These are phyloP conservation scores for Zhuliangozyma parablackwelliae DNA, from an alignment of 1,139 yeast genomes.

Conservation along the genomic window DNA sequence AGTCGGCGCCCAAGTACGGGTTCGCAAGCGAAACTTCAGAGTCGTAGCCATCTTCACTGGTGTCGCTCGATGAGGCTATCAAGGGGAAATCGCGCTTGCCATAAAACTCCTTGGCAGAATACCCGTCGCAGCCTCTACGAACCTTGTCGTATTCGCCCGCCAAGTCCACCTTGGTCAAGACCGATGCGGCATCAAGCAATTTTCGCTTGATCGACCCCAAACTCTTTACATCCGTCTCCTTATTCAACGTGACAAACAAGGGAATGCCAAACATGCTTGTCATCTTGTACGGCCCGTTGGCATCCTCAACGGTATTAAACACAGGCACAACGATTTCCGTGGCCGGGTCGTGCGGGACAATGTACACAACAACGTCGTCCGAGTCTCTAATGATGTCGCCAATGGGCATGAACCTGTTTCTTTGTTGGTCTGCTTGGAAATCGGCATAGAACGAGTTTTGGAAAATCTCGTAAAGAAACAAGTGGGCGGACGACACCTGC, in stretches of 20 bases:
- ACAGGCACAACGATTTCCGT: slow-evolving; percentile 65
- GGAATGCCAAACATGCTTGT: slow-evolving; percentile 63
- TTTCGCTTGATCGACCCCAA: slow-evolving; percentile 55
- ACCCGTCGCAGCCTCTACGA: slow-evolving; percentile 8
- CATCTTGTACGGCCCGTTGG: slow-evolving; percentile 33
- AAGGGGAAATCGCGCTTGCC: slow-evolving; percentile 34
- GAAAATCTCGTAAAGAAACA: slow-evolving; percentile 70
- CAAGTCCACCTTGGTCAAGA: slow-evolving; percentile 23
- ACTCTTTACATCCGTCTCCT: slow-evolving; percentile 41
- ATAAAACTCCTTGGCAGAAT: slow-evolving; percentile 18
- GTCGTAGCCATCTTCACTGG: slow-evolving; percentile 27
- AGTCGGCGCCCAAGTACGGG: slow-evolving; percentile 46
- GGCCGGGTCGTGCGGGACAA: slow-evolving; percentile 45
- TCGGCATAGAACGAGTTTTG: slow-evolving; percentile 65
- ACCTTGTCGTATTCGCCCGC: slow-evolving; percentile 19
- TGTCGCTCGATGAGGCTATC: slow-evolving; percentile 1
- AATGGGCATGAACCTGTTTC: slow-evolving; percentile 59
- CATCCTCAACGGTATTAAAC: slow-evolving; percentile 48
- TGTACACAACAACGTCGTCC: slow-evolving; percentile 70
- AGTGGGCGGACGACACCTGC: slow-evolving; percentile 33
- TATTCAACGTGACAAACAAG: slow-evolving; percentile 57
- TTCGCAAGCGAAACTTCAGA: slow-evolving; percentile 51
- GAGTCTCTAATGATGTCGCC: slow-evolving; percentile 61
- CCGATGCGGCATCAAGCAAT: slow-evolving; percentile 36
- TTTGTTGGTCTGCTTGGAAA: slow-evolving; percentile 60